These are phyloP conservation scores for Rasamsonia emersonii DNA, from an alignment of 2,329 filamentous ascomycete species.

Conservation along the genomic window DNA sequence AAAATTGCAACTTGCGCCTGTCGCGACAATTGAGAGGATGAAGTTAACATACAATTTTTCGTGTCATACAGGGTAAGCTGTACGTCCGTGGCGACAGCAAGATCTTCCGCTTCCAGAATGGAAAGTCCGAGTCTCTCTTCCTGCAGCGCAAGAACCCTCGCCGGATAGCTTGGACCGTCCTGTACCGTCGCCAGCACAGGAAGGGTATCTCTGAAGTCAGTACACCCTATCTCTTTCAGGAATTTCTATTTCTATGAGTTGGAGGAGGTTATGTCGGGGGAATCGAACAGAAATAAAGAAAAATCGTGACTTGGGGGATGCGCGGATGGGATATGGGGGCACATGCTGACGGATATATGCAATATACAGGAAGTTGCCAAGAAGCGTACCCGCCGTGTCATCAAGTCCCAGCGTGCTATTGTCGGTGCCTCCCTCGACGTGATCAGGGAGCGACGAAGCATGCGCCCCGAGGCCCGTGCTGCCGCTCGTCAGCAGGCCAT, in stretches of 20 bases:
- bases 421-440: slow-evolving; percentile 98
- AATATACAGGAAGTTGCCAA: slow-evolving; percentile 87
- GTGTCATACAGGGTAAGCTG: slow-evolving; percentile 82
- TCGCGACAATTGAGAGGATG: slow-evolving; percentile 1
- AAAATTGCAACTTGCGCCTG: too few relatives aligned
- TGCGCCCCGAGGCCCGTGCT: slow-evolving; percentile 90
- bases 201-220: slow-evolving; percentile 99
- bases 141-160: slow-evolving; percentile 99
- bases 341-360: slow-evolving; percentile 11
- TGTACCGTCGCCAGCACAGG: slow-evolving; percentile 98
- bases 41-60: not conserved
- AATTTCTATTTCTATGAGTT: too few relatives aligned
- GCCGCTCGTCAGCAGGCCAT: slow-evolving; percentile 85
- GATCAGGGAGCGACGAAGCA: slow-evolving; percentile 96
- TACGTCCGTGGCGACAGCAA: slow-evolving; percentile 99
- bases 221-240: slow-evolving; percentile 18
- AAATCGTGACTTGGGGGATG: slow-evolving; percentile 10
- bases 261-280: too few relatives aligned
- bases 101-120: slow-evolving; percentile 99
- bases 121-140: slow-evolving; percentile 99
- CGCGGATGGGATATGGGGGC: slow-evolving; percentile 4
- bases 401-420: slow-evolving; percentile 98
- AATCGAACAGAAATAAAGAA: slow-evolving; percentile 9
- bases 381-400: slow-evolving; percentile 95
- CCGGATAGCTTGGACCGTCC: slow-evolving; percentile 96